These are phyloP conservation scores for Debaryomyces robertsiae DNA, from an alignment of 1,139 yeast species.

Conservation along the genomic window DNA sequence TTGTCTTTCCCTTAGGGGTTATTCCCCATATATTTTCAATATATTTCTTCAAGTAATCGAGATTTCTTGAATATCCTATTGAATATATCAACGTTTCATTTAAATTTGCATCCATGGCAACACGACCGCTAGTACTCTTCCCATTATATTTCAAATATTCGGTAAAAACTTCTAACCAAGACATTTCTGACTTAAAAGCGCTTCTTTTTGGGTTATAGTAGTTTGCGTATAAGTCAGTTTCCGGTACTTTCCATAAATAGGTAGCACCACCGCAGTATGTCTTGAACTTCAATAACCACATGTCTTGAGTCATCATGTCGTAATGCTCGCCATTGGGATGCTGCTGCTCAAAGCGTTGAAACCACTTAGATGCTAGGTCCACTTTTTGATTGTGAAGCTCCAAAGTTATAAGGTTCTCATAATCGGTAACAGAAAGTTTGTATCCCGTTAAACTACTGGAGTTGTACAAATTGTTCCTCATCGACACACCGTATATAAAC, in stretches of 20 bases:
- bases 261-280: conserved; percentile 39
- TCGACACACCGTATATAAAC: conserved; percentile 25
- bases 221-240: conserved; percentile 23
- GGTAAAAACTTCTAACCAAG: conserved; percentile 26
- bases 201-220: conserved; percentile 23
- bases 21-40: conserved; percentile 40
- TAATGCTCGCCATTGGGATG: conserved; percentile 18
- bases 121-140: conserved; percentile 13
- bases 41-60: conserved; percentile 28
- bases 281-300: conserved; percentile 42
- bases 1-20: conserved; percentile 23
- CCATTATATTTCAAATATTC: conserved; percentile 23
- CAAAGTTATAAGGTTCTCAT: conserved; percentile 40
- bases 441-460: conserved; percentile 24
- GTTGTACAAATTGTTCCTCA: conserved; percentile 23
- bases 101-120: conserved; percentile 26
- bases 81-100: conserved; percentile 33
- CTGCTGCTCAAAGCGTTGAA: conserved; percentile 33
- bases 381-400: conserved; percentile 39
- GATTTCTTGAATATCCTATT: conserved; percentile 34
- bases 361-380: conserved; percentile 47
- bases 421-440: conserved; percentile 31
- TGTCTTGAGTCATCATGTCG: conserved; percentile 28
- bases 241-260: conserved; percentile 31
- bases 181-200: conserved; percentile 19